A percentile compares a stretch with the other conserved stretches of the same genome.
Conservation (phyloP, 176 grass and related monocot genomes). For the Chrysopogon serrulatus region DNA sequence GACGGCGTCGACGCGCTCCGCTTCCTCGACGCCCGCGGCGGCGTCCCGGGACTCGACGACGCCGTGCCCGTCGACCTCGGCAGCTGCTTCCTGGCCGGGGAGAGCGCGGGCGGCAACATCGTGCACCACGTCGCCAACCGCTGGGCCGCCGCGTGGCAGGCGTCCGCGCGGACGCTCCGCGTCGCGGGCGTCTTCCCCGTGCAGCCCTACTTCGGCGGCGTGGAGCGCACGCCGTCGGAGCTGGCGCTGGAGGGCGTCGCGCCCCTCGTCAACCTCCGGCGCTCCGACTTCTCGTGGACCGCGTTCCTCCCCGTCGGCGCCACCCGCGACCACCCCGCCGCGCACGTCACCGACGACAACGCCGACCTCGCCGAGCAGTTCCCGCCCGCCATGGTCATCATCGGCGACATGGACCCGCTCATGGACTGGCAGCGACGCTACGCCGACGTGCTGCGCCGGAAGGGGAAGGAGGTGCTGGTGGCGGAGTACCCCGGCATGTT, state of each 20-base stretch:
- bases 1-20: conserved; percentile 30
- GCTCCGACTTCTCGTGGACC: conserved; percentile 2
- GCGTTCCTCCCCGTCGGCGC: conserved; percentile 5
- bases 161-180: neutral
- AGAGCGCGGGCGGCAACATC: conserved; percentile 92
- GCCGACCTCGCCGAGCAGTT: neutral
- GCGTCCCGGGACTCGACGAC: neutral
- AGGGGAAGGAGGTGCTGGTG: neutral
- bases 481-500: neutral
- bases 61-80: neutral
- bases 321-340: neutral
- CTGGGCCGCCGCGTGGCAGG: conserved; percentile 3
- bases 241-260: neutral
- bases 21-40: conserved; percentile 5
- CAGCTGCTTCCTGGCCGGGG: conserved; percentile 63
- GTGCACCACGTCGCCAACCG: conserved; percentile 66
- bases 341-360: conserved; percentile 12
- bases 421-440: neutral
- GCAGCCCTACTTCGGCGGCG: conserved; percentile 9
- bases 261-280: neutral
- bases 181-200: conserved; percentile 34
- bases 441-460: neutral
- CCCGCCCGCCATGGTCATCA: neutral
- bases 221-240: neutral
- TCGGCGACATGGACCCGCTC: neutral